Evolutionary conservation across 306 rosid species (phyloP).

Genomic region (Luffa acutangula): DNA sequence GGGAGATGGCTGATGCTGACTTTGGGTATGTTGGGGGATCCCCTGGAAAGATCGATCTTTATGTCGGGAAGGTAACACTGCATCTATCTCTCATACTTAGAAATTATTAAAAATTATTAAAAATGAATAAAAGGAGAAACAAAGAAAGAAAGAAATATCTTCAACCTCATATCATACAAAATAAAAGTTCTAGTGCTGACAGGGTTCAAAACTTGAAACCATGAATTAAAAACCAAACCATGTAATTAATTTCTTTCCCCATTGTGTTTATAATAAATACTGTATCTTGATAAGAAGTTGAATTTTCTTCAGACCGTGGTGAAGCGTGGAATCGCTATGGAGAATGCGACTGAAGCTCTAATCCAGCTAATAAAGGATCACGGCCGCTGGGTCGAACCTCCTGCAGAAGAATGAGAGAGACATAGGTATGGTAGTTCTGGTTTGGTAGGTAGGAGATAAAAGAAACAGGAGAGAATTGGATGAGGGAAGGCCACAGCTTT

Average conservation of each 20-base stretch:
- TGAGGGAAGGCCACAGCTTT: conserved; percentile 2
- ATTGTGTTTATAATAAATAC: neutral
- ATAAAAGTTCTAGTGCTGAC: neutral
- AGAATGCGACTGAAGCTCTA: conserved; percentile 81
- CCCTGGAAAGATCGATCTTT: conserved; percentile 96
- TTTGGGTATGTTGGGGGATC: conserved; percentile 97
- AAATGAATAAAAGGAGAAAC: neutral
- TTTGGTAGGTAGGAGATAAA: neutral
- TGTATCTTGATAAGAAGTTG: conserved; percentile 14
- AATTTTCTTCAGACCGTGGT: conserved; percentile 60
- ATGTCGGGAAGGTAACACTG: conserved; percentile 76
- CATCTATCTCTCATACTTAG: neutral
- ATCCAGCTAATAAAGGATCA: conserved; percentile 84
- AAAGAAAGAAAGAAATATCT: neutral
- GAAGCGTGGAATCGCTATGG: conserved; percentile 93
- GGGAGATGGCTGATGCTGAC: conserved; percentile 99
- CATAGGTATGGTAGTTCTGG: neutral
- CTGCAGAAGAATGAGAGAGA: conserved; percentile 34
- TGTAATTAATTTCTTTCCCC: neutral
- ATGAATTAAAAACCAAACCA: no score
- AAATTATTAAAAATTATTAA: neutral
- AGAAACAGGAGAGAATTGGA: neutral
- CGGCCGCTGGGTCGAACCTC: conserved; percentile 93
- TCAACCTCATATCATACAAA: neutral
- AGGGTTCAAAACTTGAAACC: no score